Conservation (phyloP, 768 basidiomycete genomes). For the Suillus paluster region DNA sequence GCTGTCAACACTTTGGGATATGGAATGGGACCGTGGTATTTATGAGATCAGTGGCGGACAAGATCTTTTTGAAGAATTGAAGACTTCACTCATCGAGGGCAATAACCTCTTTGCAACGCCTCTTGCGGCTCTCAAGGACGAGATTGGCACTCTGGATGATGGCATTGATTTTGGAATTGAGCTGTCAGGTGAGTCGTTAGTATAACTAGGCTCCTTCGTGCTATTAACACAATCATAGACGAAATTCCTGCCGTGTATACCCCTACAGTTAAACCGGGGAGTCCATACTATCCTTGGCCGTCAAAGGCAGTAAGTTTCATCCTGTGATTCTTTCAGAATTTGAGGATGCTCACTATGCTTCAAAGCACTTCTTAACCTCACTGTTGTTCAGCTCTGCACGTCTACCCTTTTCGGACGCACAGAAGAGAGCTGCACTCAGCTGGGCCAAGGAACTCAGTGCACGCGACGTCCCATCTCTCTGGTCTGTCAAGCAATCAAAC, state of each 20-base stretch:
- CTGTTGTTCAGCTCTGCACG: slow-evolving; percentile 33
- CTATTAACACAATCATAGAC: not conserved
- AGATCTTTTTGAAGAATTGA: not conserved
- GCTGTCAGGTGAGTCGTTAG: not conserved
- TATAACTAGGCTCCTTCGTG: not conserved
- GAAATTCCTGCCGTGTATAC: not conserved
- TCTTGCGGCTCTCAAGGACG: slow-evolving; percentile 1
- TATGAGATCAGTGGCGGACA: not conserved
- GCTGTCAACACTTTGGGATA: not conserved
- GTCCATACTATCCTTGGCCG: slow-evolving; percentile 9
- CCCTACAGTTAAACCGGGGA: slow-evolving; percentile 7
- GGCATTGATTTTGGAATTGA: not conserved
- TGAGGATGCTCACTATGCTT: not conserved
- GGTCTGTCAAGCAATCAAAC: slow-evolving; percentile 13
- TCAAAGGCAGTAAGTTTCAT: slow-evolving; percentile 4
- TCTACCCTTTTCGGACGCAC: slow-evolving; percentile 30
- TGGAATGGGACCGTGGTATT: not conserved
- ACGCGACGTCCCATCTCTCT: slow-evolving; percentile 25
- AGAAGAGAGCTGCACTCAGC: slow-evolving; percentile 29
- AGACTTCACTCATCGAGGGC: not conserved
- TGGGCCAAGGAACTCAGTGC: slow-evolving; percentile 33
- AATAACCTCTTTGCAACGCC: not conserved
- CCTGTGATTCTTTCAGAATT: not conserved
- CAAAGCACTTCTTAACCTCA: slow-evolving; percentile 21
- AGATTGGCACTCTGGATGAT: not conserved